Evolutionary conservation across 768 basidiomycete species (phyloP).

Genomic region (Amanita inopinata): DNA sequence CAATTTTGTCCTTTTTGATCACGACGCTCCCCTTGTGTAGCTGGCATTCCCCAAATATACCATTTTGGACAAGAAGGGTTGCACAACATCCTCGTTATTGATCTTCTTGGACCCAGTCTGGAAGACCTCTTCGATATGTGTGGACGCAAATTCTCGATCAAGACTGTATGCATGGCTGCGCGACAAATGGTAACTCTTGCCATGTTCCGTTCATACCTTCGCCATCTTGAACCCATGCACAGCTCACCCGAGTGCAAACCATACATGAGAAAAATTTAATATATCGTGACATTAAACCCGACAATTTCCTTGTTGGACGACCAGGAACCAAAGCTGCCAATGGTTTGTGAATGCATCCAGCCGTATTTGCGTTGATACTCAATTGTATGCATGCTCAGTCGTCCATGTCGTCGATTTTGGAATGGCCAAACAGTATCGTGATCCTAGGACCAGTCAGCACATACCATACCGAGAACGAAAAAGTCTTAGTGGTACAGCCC

Average conservation of each 20-base stretch:
- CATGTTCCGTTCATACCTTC: constrained; percentile 14
- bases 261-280: constrained; percentile 99
- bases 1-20: constrained; percentile 10
- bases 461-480: constrained; percentile 99
- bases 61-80: constrained; percentile 99
- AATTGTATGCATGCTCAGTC: constrained; percentile 29
- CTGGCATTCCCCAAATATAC: constrained; percentile 97
- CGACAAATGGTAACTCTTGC: constrained; percentile 74
- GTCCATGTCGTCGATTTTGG: constrained; percentile 98
- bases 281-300: constrained; percentile 99
- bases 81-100: constrained; percentile 98
- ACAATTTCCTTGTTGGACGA: constrained; percentile 96
- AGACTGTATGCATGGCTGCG: constrained; percentile 98
- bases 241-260: constrained; percentile 93
- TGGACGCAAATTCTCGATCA: constrained; percentile 92
- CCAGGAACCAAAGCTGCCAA: constrained; percentile 87
- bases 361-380: constrained; percentile 1
- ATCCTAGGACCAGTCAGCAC: constrained; percentile 98
- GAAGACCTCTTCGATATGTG: constrained; percentile 99
- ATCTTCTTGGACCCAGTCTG: constrained; percentile 90
- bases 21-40: constrained; percentile 32
- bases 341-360: constrained; percentile 31
- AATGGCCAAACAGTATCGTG: constrained; percentile 99
- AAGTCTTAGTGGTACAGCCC: constrained; percentile 91
- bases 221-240: constrained; percentile 5